phyloP scores from a whole-genome alignment of 768 basidiomycete genomes.

The Termitomyces sp. region DNA sequence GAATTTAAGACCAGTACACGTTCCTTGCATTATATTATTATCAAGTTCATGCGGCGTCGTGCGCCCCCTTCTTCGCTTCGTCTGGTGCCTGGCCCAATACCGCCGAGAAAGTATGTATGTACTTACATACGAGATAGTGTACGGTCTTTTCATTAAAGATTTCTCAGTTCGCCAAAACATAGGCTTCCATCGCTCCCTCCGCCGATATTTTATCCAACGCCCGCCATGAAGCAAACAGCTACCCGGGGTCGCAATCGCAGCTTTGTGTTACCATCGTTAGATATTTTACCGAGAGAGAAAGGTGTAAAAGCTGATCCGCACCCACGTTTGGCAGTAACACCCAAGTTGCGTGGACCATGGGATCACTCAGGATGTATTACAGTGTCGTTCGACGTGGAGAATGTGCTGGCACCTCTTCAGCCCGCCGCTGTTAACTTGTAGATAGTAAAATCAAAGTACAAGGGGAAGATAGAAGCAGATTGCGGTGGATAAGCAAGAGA shows the following conservation, averaged over 20 bases:
- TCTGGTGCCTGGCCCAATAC: conserved; percentile 58
- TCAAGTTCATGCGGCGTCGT: conserved; percentile 73
- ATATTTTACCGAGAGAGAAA: conserved; percentile 3
- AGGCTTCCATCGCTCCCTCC: conserved; percentile 63
- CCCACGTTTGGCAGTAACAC: conserved; percentile 15
- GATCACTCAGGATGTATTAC: conserved; percentile 47
- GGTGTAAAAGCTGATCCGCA: conserved; percentile 6
- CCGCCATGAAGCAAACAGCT: conserved; percentile 12
- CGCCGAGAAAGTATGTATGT: conserved; percentile 44
- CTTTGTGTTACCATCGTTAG: conserved; percentile 10
- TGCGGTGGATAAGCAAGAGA: conserved; percentile 26
- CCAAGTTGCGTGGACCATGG: conserved; percentile 50
- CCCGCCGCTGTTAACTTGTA: conserved; percentile 35
- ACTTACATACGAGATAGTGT: background rate
- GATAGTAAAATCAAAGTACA: conserved; percentile 6
- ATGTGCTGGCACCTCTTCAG: conserved; percentile 40
- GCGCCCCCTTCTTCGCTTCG: conserved; percentile 64
- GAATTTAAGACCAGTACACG: background rate
- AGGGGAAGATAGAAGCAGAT: background rate
- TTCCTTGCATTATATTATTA: conserved; percentile 5
- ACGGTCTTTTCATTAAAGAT: conserved; percentile 7
- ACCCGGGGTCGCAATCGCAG: conserved; percentile 10
- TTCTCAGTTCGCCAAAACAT: conserved; percentile 50
- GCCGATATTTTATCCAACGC: conserved; percentile 41
- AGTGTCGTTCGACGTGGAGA: conserved; percentile 42